Base-by-base conservation (phyloP, 495 filamentous ascomycete species). In the Cryomyces minteri region DNA sequence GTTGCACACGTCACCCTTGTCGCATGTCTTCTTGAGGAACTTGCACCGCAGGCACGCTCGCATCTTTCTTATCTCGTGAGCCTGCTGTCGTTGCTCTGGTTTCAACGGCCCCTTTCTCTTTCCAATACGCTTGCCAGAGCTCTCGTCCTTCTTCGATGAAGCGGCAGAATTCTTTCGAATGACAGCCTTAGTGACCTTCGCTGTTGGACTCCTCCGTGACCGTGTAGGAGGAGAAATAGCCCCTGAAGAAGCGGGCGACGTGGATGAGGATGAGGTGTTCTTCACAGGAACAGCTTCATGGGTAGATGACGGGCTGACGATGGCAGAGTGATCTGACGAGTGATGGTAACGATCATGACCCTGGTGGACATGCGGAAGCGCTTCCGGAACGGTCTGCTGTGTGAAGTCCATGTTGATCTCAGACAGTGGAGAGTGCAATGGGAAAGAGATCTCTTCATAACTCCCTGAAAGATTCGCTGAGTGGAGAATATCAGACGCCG, bases 21-120 rank as follows among this genome's bases (percentile, higher is more conserved):
- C 87, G 58, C 87, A 94, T 44, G 85, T 94, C 73, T 94, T 94
- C 74, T 94, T 94, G 53, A 94, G 69, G 64, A 94, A 94, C 63
- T 93, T 94, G 73, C 87, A 94, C n/a, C 87, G 78, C 41, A 94
- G 68, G 60, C 87, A 94, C 32, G 87, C 87, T 49, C 86, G 74
- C 52, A 94, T 67, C 61, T 94, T 94, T 53, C 87, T 74, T 49
- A 94, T 94, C 63, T 94, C 87, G 49, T 82, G 84, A 32, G 87
- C 87, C 63, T 94, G 87, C 65, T 90, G 88, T 45, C 87, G 76
- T 62, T 94, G 87, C 51, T 94, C 87, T n/a, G 84, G 84, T 52
- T 84, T 73, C 46, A 94, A 74, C 18, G 87, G 87, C 29, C 87
- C 87, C 56, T 79, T 81, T 55, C 87, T 70, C 58, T 82, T 76